Conservation (phyloP, 179 eudicot genomes). For the Camellia oleifera region DNA sequence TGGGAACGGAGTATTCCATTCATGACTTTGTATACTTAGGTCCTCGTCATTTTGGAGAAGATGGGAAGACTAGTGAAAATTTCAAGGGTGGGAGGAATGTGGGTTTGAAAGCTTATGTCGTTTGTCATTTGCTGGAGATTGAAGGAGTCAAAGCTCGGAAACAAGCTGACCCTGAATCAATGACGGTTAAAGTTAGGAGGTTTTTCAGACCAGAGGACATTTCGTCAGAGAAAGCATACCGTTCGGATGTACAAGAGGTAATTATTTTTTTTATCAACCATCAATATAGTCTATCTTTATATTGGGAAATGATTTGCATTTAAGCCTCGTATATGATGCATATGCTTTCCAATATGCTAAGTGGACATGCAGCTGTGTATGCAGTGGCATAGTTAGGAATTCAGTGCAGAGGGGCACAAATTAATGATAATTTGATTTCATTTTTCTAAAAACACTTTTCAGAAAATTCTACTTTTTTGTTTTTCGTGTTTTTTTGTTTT, state of each 20-base stretch:
- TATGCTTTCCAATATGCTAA: background rate
- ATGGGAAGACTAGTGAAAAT: constrained; percentile 43
- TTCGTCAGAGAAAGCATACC: constrained; percentile 86
- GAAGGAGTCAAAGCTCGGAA: constrained; percentile 35
- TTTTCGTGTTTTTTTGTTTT: no score
- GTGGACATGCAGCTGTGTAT: background rate
- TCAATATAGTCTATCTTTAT: background rate
- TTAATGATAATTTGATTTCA: no score
- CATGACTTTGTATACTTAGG: constrained; percentile 74
- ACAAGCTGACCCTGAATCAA: constrained; percentile 40
- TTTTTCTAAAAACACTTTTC: no score
- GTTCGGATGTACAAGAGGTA: constrained; percentile 89
- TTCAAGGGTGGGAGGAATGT: constrained; percentile 91
- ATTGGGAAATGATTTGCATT: background rate
- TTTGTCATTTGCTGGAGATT: constrained; percentile 74
- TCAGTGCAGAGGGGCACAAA: no score
- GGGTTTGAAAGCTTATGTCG: constrained; percentile 79
- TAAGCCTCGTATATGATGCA: background rate
- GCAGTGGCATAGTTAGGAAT: no score
- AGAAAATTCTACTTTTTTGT: no score
- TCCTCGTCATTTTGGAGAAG: constrained; percentile 51
- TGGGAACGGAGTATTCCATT: constrained; percentile 61
- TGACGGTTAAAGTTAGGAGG: constrained; percentile 62
- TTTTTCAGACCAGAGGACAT: constrained; percentile 90
- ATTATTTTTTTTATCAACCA: background rate